Base-by-base conservation (phyloP, 805 yeast genomes). In the Candida gorgasii region DNA sequence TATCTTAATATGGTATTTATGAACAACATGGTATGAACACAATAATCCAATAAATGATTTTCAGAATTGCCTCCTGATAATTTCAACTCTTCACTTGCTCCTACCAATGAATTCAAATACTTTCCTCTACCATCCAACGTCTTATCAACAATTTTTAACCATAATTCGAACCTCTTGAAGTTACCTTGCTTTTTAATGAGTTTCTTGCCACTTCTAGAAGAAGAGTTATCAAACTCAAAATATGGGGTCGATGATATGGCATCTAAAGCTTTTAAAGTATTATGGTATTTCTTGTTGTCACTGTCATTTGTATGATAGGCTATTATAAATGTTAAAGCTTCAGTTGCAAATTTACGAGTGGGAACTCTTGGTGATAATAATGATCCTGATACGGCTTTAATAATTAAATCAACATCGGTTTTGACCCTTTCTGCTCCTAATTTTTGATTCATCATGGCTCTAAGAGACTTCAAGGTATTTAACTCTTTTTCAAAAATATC, bases 41-140 rank as follows among this genome's bases (percentile, higher is more conserved):
- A 75, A 59, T 86, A 90, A 43, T 89, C 96, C 46, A 76, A 65
- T 18, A 88, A 65, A 43, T 81, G 78, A 42, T 73, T 74, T 55
- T 86, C 92, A 0, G 80, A 78, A 30, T 45, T 48, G 18, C 80
- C 75, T 38, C 73, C 73, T 0, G 80, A 78, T 9, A 75, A 61
- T 45, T 80, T 82, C 41, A 80, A 75, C 51, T 92, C 97, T 8
- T 84, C 93, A 45, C 88, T 83, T 0, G 97, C 96, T 1, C 97
- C 97, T 7, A 92, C 98, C 54, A 84, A 62, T 0, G 97, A 87
- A 8, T 97, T 96, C 76, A 86, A 74, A 48, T 67, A 69, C 53
- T 81, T 84, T 6, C 98, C 98, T 52, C 90, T 76, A 2, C 97
- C 97, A 43, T 82, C 88, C 33, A 89, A 54, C 0, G 90, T 83